A percentile compares a stretch with the other conserved stretches of the same genome.
Evolutionary conservation across 2,329 filamentous ascomycete species (phyloP).

Genomic region (Lecanosticta acicola): DNA sequence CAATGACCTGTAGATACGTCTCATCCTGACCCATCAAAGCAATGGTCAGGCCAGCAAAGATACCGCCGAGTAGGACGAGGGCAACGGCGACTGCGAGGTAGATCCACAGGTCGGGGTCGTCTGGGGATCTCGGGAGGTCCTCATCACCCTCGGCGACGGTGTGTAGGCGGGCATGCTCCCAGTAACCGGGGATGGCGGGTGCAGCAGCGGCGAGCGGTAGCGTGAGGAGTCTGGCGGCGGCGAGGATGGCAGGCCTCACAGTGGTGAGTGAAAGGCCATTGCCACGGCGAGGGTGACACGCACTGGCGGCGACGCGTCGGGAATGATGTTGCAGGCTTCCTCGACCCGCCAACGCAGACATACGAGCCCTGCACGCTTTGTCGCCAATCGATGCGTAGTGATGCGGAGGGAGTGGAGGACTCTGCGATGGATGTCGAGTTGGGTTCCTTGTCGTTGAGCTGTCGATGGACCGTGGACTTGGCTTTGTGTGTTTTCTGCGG

Average conservation of each 20-base stretch:
- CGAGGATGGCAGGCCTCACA: constrained; percentile 17
- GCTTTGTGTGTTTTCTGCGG: too few relatives aligned
- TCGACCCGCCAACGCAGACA: constrained; percentile 6
- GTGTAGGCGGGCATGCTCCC: constrained; percentile 7
- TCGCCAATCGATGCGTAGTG: not conserved
- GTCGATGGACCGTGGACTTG: too few relatives aligned
- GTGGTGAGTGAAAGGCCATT: constrained; percentile 6
- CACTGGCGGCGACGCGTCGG: not conserved
- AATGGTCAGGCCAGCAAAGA: constrained; percentile 90
- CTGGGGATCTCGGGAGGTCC: constrained; percentile 25
- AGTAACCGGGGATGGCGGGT: constrained; percentile 10
- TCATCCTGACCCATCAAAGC: constrained; percentile 82
- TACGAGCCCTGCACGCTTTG: constrained; percentile 6
- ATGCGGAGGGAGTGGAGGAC: not conserved
- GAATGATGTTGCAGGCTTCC: constrained; percentile 3
- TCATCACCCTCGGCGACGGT: constrained; percentile 13
- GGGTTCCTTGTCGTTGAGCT: not conserved
- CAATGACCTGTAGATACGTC: constrained; percentile 93
- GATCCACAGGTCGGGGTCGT: constrained; percentile 66
- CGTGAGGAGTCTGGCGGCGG: constrained; percentile 17
- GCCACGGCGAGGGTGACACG: not conserved
- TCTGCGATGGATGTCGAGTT: too few relatives aligned
- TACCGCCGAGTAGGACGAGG: constrained; percentile 81
- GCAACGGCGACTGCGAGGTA: constrained; percentile 72
- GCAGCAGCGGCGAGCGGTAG: constrained; percentile 21